Conservation (phyloP, 2,329 filamentous ascomycete genomes). For the Venturia nashicola region DNA sequence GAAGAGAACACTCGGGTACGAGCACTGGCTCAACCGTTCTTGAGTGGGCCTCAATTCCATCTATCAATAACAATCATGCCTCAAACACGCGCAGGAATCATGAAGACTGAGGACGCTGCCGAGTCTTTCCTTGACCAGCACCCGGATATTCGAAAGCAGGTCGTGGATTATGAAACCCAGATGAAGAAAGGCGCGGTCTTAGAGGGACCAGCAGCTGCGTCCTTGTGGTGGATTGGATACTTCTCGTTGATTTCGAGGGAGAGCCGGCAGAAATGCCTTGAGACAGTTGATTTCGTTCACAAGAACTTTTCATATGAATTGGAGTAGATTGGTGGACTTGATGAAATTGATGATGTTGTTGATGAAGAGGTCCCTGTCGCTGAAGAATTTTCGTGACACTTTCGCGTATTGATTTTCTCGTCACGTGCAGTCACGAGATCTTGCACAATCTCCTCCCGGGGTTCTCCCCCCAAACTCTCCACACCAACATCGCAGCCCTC, state of each 20-base stretch:
- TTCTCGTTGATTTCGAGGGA: slow-evolving; percentile 9
- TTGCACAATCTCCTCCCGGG: no score
- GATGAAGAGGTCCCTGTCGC: neutral
- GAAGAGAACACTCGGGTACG: slow-evolving; percentile 12
- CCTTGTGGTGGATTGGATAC: slow-evolving; percentile 9
- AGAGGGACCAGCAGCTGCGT: slow-evolving; percentile 8
- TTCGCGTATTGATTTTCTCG: neutral
- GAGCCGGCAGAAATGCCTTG: slow-evolving; percentile 8
- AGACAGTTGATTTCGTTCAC: slow-evolving; percentile 2
- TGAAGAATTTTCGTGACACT: neutral
- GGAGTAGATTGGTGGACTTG: neutral
- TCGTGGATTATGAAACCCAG: slow-evolving; percentile 7
- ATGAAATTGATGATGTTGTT: neutral
- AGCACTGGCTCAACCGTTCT: slow-evolving; percentile 15
- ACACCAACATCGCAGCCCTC: neutral
- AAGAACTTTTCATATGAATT: slow-evolving; percentile 5
- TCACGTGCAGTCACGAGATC: neutral
- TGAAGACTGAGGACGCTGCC: slow-evolving; percentile 11
- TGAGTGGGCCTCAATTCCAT: slow-evolving; percentile 12
- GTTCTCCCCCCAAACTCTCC: neutral
- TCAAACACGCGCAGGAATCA: slow-evolving; percentile 9
- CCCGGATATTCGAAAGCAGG: slow-evolving; percentile 1
- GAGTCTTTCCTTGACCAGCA: slow-evolving; percentile 7
- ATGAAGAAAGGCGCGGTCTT: slow-evolving; percentile 10
- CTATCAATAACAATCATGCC: slow-evolving; percentile 7